Base-by-base conservation (phyloP, 441 rosid genomes). In the Biscutella auriculata region DNA sequence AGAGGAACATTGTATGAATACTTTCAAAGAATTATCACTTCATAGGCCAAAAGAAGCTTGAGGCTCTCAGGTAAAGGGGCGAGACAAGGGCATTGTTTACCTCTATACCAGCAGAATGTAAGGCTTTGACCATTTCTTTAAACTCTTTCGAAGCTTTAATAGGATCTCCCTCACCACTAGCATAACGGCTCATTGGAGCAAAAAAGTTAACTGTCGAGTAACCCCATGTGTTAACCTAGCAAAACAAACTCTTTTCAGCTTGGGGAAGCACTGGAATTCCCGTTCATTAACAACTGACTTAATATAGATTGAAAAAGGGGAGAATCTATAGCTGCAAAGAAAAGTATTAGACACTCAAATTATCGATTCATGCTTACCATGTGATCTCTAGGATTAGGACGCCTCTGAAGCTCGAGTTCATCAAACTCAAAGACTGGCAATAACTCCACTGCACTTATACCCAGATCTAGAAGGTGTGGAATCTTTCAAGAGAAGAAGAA, bases 171-270 rank as follows among this genome's bases (percentile, higher is more conserved):
- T 92, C 92, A 43, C 78, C 76, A 76, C 88, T 84, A 63, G 95
- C 92, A 73, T 93, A 88, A 58, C 95, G 94, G 67, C 83, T 86
- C 98, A 92, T 86, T 6, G 98, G 97, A 73, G 98, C 76, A 69
- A 93, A 93, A 82, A 93, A 93, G 74, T 93, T 93, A 74, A 87
- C 78, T 11, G 98, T 93, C 4, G 98, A 92, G 70, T 92, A 93
- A 55, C 98, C 98, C 98, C 98, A 93, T 37, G 95, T 93, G 71
- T 93, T 93, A 61, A 93, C 72, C 98, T 93, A 58, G 59, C 21
- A 63, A 63, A 33, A 48, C 6, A 40, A 67, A 13, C 13, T 35
- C 37, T 19, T 47, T 12, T 67, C 30, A 52, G 60, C 6, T 49
- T 0, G 13, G 35, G 23, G 34, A 65, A 52, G 7, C 32, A 51